Evolutionary conservation across 805 yeast genomes (phyloP).

Genomic region (Candida sakaeoensis): DNA sequence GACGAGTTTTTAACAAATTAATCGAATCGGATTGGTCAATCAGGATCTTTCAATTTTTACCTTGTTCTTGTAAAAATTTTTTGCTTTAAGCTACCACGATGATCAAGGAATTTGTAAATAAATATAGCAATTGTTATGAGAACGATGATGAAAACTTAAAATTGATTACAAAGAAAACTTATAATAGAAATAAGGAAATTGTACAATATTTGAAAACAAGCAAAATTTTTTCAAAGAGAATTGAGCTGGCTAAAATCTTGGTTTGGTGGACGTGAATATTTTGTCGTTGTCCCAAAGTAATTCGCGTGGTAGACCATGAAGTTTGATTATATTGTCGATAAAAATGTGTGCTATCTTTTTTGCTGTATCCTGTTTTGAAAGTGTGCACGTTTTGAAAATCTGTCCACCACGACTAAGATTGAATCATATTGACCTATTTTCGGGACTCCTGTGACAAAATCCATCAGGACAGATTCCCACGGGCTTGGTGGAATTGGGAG

Average conservation of each 20-base stretch:
- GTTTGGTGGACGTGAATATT: too few relatives aligned
- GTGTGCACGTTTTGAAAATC: neutral
- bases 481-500: neutral
- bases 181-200: too few relatives aligned
- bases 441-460: neutral
- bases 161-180: neutral
- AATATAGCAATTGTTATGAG: neutral
- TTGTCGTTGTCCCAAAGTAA: too few relatives aligned
- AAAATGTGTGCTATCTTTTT: neutral
- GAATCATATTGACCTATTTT: neutral
- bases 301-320: neutral
- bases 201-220: too few relatives aligned
- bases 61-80: too few relatives aligned
- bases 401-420: neutral
- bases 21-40: too few relatives aligned
- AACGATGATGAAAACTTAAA: neutral
- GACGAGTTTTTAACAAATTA: too few relatives aligned
- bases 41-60: too few relatives aligned
- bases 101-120: constrained; percentile 1
- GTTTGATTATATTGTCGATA: neutral
- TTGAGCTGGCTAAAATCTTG: too few relatives aligned
- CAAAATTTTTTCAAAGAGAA: too few relatives aligned
- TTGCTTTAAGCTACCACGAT: too few relatives aligned
- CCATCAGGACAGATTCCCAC: neutral
- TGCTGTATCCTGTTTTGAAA: neutral